These are phyloP conservation scores for Dorcoceras hygrometricum DNA, from an alignment of 257 asterid genomes.

Conservation along the genomic window DNA sequence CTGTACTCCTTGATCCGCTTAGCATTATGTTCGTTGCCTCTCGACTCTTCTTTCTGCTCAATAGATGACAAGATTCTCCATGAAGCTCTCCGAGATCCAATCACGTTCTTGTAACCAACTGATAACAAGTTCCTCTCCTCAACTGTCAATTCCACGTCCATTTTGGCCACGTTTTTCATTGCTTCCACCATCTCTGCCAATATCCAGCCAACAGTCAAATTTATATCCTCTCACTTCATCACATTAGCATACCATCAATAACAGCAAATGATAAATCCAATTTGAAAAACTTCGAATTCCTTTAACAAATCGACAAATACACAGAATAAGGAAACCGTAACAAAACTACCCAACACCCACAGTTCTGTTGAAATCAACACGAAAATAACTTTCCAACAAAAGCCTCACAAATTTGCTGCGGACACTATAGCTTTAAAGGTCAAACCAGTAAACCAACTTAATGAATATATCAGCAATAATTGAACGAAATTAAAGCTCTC, in stretches of 20 bases:
- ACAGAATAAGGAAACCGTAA: neutral
- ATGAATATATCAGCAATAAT: neutral
- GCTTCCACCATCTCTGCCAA: conserved; percentile 80
- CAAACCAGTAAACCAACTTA: neutral
- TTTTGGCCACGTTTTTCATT: conserved; percentile 68
- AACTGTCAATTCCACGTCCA: conserved; percentile 73
- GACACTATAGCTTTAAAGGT: neutral
- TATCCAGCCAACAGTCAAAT: conserved; percentile 12
- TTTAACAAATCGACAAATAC: too few species aligned
- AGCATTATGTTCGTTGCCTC: conserved; percentile 78
- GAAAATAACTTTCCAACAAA: neutral
- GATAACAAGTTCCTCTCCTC: conserved; percentile 89
- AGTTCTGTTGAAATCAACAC: too few species aligned
- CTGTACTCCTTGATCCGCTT: conserved; percentile 80
- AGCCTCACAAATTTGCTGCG: neutral
- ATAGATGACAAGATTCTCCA: conserved; percentile 93
- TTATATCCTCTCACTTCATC: neutral
- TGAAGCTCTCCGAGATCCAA: conserved; percentile 83
- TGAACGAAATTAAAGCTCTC: neutral
- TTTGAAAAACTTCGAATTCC: neutral
- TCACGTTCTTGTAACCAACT: conserved; percentile 88
- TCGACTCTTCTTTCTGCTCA: conserved; percentile 84
- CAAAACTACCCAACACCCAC: neutral
- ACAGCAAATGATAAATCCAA: neutral
- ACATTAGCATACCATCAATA: neutral